These are phyloP conservation scores for Saturnispora galanensis DNA, from an alignment of 805 yeast species.

Conservation along the genomic window DNA sequence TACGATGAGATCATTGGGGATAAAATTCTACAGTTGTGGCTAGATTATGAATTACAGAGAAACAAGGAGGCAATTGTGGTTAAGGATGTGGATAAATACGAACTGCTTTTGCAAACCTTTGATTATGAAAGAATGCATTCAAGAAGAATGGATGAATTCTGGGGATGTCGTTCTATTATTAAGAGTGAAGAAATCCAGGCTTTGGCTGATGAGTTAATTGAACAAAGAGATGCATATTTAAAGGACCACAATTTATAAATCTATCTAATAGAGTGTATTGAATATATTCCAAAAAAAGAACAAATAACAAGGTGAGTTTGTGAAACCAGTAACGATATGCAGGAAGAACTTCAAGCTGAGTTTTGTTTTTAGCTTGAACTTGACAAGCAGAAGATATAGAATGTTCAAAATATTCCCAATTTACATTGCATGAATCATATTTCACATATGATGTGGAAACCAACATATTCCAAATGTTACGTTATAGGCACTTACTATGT, in stretches of 20 bases:
- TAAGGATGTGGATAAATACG: conserved; percentile 89
- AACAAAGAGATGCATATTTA: conserved; percentile 37
- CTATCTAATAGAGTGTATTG: not conserved
- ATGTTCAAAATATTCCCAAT: no score
- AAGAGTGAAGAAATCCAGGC: conserved; percentile 61
- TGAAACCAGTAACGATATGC: no score
- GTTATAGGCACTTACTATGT: no score
- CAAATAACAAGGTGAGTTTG: no score
- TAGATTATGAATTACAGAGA: conserved; percentile 80
- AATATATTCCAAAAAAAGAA: not conserved
- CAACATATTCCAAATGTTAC: no score
- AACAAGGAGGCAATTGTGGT: conserved; percentile 80
- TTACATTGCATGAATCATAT: no score
- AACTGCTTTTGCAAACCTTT: conserved; percentile 71
- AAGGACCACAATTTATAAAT: not conserved
- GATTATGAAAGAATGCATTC: conserved; percentile 68
- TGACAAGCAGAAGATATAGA: no score
- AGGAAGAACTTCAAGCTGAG: no score
- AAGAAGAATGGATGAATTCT: conserved; percentile 61
- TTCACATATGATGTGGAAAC: no score
- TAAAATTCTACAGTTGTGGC: conserved; percentile 66
- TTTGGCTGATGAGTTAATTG: conserved; percentile 53
- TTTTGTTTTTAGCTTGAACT: no score
- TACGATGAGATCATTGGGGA: conserved; percentile 53
- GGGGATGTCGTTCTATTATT: conserved; percentile 48